Percentiles rank a stretch among this genome's conserved stretches.
Conservation (phyloP, 768 basidiomycete species). For the Chiua virens region DNA sequence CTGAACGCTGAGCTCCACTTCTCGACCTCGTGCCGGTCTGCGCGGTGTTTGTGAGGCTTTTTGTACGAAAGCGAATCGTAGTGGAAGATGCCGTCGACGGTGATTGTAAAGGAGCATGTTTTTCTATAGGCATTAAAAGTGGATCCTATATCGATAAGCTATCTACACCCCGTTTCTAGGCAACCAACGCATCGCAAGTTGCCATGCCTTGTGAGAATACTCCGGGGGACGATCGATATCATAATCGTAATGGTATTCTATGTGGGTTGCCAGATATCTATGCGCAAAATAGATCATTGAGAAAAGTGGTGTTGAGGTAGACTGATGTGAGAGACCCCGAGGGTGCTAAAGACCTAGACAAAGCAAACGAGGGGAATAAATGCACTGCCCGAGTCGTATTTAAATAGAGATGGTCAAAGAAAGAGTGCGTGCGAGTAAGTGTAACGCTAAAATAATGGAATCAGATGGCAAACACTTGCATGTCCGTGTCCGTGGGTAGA, state of each 20-base stretch:
- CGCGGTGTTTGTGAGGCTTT: too few relatives aligned
- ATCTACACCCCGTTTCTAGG: background rate
- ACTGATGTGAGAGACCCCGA: background rate
- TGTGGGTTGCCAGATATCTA: constrained; percentile 21
- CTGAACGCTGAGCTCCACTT: background rate
- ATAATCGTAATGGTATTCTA: constrained; percentile 13
- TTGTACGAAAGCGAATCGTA: too few relatives aligned
- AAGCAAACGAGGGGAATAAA: background rate
- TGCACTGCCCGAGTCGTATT: background rate
- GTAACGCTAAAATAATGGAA: constrained; percentile 9
- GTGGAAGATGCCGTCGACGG: background rate
- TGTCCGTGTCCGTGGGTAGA: constrained; percentile 21
- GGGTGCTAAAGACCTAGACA: constrained; percentile 4
- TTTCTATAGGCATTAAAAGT: constrained; percentile 1
- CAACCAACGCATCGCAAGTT: too few relatives aligned
- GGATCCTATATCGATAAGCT: background rate
- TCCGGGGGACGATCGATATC: background rate
- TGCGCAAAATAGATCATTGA: constrained; percentile 16
- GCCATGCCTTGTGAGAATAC: background rate
- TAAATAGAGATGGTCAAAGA: constrained; percentile 4
- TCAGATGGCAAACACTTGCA: constrained; percentile 8
- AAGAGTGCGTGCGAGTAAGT: constrained; percentile 3
- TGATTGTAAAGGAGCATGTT: background rate
- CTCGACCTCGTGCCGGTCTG: too few relatives aligned
- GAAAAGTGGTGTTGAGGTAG: constrained; percentile 1